Base-by-base conservation (phyloP, 345 rosid species). In the Isatis tinctoria region DNA sequence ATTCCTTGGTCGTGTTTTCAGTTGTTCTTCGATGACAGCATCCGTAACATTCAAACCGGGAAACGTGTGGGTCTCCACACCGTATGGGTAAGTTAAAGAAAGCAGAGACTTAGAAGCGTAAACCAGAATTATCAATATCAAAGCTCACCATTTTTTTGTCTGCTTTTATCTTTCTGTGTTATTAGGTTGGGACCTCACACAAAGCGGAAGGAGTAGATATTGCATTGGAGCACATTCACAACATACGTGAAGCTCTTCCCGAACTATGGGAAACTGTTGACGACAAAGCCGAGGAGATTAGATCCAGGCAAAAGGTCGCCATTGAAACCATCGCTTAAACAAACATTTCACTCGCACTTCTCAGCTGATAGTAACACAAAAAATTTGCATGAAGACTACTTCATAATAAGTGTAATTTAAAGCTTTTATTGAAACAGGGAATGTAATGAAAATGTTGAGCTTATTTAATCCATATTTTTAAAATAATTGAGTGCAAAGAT, bases 1-100 rank as follows among this genome's bases (percentile, higher is more conserved):
- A 35, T 0, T 28, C 16, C 13, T 39, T 1, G 22, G 10, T 48
- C 18, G 14, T 49, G 7, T 65, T 71, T 53, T 27, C 92, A 95
- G 99, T 35, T 95, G 82, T 92, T 95, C 82, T 90, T 95, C 13
- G 98, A 95, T 65, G 98, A 95, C 69, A 92, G 96, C 44, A 69
- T 89, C 70, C 89, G 90, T 17, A 95, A 89, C 77, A 71, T 95
- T 59, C 91, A 90, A 72, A 70, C 91, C 3, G 98, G 93, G 44
- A 92, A 90, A 70, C 83, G 74, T 0, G 72, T 86, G 64, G 94
- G 94, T 10, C 97, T 95, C 47, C 83, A 92, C 69, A 90, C 98
- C 1, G 94, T 95, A 13, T 84, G 79, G 93, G 97, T 91, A 77
- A 77, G 93, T 69, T 12, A 40, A 52, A 11, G 12, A 57, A 57